Evolutionary conservation across 257 asterid species (phyloP).

Genomic region (Linaria vulgaris): DNA sequence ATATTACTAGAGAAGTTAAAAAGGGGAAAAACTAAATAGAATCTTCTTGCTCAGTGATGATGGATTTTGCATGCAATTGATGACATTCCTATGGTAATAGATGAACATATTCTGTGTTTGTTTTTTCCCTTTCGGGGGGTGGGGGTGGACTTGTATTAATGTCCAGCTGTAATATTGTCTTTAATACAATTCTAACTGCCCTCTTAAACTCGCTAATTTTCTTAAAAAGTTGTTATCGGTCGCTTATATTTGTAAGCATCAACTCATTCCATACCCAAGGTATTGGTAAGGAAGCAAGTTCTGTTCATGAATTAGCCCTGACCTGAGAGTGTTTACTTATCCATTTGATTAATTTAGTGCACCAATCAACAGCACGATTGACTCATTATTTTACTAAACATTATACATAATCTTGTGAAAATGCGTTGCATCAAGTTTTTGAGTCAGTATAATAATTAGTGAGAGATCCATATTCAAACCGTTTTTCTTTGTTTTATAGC

Average conservation of each 20-base stretch:
- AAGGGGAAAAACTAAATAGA: neutral
- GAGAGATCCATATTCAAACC: too few relatives aligned
- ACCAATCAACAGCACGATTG: neutral
- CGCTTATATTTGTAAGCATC: neutral
- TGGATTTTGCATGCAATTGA: neutral
- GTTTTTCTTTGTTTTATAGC: neutral
- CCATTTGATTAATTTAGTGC: neutral
- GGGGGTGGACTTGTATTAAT: neutral
- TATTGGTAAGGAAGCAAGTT: neutral
- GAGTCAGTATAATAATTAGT: neutral
- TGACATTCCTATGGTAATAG: neutral
- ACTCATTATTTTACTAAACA: too few relatives aligned
- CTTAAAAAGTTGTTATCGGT: too few relatives aligned
- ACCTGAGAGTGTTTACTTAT: neutral
- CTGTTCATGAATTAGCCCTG: neutral
- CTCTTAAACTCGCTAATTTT: too few relatives aligned
- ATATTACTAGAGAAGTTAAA: neutral
- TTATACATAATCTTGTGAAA: too few relatives aligned
- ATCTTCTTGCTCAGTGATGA: neutral
- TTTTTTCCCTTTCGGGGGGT: neutral
- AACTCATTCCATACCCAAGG: neutral
- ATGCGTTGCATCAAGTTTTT: too few relatives aligned
- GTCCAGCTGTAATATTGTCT: too few relatives aligned
- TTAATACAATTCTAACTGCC: neutral
- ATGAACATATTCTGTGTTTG: neutral